Conservation (phyloP, 192 early-diverging fungal genomes). For the Jimgerdemannia lactiflua region DNA sequence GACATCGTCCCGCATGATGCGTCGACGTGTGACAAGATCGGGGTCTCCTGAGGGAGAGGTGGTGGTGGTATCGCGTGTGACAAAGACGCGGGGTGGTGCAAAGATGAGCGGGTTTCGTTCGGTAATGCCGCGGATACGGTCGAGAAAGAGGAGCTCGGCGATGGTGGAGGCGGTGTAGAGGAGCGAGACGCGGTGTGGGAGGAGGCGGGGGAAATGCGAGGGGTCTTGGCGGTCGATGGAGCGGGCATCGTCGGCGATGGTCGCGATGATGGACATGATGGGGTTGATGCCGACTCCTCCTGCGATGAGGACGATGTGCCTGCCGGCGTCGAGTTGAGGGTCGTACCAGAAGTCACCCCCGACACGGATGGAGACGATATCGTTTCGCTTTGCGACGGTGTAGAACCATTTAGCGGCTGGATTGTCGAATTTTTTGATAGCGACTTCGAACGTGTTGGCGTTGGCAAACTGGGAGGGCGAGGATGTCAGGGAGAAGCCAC, state of each 20-base stretch:
- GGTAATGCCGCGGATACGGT: slow-evolving; percentile 9
- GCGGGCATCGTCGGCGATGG: slow-evolving; percentile 8
- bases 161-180: slow-evolving; percentile 13
- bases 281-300: slow-evolving; percentile 27
- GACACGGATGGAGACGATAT: slow-evolving; percentile 13
- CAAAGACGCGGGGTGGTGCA: slow-evolving; percentile 12
- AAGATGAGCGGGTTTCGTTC: background rate
- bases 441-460: slow-evolving; percentile 5
- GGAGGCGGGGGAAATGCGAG: background rate
- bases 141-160: slow-evolving; percentile 17
- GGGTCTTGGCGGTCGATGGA: background rate
- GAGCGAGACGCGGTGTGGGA: background rate
- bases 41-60: background rate
- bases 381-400: slow-evolving; percentile 2
- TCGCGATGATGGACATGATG: background rate
- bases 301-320: slow-evolving; percentile 13
- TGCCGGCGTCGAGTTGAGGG: background rate
- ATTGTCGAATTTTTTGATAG: slow-evolving; percentile 16
- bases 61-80: background rate
- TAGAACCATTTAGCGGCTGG: slow-evolving; percentile 26
- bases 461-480: background rate
- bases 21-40: no score
- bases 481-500: slow-evolving; percentile 24
- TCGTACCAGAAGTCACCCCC: slow-evolving; percentile 18
- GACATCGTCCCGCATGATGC: no score